These are phyloP conservation scores for Camelina hispida DNA, from an alignment of 345 rosid genomes.

Conservation along the genomic window DNA sequence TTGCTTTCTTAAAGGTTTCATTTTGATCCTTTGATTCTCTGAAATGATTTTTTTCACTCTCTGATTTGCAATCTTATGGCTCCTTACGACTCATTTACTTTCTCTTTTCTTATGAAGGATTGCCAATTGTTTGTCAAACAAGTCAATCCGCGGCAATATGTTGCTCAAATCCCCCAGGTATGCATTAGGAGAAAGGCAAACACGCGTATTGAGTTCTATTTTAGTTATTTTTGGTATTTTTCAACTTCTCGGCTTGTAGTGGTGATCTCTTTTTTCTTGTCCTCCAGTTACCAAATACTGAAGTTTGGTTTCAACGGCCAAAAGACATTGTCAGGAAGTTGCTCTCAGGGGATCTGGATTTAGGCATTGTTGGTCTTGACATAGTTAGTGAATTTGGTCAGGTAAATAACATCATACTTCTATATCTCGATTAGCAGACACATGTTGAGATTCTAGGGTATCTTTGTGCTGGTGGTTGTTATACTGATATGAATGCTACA, in stretches of 20 bases:
- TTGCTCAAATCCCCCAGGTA: conserved; percentile 92
- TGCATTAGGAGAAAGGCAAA: background rate
- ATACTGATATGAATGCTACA: conserved; percentile 13
- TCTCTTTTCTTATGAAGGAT: conserved; percentile 53
- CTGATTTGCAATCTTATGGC: conserved; percentile 17
- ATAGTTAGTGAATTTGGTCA: conserved; percentile 81
- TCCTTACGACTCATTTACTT: conserved; percentile 35
- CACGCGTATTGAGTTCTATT: background rate
- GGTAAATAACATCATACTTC: conserved; percentile 47
- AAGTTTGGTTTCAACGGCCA: conserved; percentile 98
- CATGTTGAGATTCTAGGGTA: conserved; percentile 2
- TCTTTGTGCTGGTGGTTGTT: conserved; percentile 2
- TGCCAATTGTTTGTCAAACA: conserved; percentile 82
- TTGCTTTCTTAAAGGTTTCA: background rate
- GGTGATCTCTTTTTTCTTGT: conserved; percentile 3
- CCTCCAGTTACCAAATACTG: conserved; percentile 73
- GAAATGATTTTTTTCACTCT: background rate
- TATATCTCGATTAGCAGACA: background rate
- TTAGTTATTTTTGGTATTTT: background rate
- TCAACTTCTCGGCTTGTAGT: background rate
- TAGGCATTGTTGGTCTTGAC: conserved; percentile 92
- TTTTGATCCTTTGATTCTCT: conserved; percentile 11
- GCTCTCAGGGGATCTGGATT: conserved; percentile 92
- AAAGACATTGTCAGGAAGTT: conserved; percentile 87
- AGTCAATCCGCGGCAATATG: conserved; percentile 93